Evolutionary conservation across 495 filamentous ascomycete species (phyloP).

Genomic region (Lepraria neglecta): DNA sequence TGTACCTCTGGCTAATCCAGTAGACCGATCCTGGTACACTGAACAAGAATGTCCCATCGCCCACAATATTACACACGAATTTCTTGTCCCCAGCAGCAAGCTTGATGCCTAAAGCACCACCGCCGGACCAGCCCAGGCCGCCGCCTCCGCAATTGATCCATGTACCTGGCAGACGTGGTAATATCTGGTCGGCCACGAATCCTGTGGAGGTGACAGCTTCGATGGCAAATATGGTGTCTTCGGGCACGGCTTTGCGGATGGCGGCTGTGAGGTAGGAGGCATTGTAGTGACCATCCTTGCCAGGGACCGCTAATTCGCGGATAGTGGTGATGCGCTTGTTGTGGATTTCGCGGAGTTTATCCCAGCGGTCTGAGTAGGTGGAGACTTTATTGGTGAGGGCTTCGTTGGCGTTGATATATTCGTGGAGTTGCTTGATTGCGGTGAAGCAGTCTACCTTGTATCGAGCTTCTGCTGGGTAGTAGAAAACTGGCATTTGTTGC

Average conservation of each 20-base stretch:
- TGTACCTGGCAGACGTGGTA: conserved; percentile 65
- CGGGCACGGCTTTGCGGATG: conserved; percentile 58
- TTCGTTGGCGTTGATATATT: conserved; percentile 48
- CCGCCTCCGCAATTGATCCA: conserved; percentile 95
- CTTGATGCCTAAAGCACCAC: conserved; percentile 81
- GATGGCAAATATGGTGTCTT: conserved; percentile 75
- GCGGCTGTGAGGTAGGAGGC: conserved; percentile 61
- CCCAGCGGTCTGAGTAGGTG: conserved; percentile 42
- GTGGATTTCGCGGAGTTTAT: conserved; percentile 54
- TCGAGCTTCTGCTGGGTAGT: conserved; percentile 63
- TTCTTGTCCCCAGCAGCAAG: conserved; percentile 63
- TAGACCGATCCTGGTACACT: conserved; percentile 84
- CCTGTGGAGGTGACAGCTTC: conserved; percentile 82
- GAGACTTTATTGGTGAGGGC: conserved; percentile 42
- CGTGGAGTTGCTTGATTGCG: conserved; percentile 65
- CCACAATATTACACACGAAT: conserved; percentile 89
- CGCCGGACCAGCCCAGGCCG: conserved; percentile 92
- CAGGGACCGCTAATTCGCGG: conserved; percentile 47
- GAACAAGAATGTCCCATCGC: conserved; percentile 89
- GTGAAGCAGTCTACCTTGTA: conserved; percentile 71
- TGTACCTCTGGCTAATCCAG: conserved; percentile 83
- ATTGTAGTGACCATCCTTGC: conserved; percentile 58
- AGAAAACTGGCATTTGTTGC: conserved; percentile 79
- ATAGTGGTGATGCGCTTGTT: conserved; percentile 54
- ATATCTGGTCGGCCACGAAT: conserved; percentile 76